phyloP scores from a whole-genome alignment of 257 asterid species.

The Coffea eugenioides region DNA sequence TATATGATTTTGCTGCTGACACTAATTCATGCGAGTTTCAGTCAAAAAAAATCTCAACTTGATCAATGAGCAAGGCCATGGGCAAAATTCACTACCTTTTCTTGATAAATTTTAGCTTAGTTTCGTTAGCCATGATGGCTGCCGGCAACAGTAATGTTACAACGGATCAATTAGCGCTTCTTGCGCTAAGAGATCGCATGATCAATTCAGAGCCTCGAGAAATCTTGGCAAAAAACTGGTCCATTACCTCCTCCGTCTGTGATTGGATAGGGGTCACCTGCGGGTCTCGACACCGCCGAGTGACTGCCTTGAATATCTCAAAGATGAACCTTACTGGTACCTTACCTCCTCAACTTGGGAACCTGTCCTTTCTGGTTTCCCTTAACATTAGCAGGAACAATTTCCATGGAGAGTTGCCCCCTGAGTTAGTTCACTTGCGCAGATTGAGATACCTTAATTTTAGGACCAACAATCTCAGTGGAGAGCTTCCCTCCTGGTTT shows the following conservation, averaged over 20 bases:
- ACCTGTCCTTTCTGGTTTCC: slow-evolving; percentile 24
- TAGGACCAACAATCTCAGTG: neutral
- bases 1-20: too few relatives aligned
- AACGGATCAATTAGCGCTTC: slow-evolving; percentile 15
- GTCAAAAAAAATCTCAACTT: too few relatives aligned
- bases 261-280: slow-evolving; percentile 24
- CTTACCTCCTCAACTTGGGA: slow-evolving; percentile 27
- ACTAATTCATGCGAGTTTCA: too few relatives aligned
- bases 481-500: slow-evolving; percentile 12
- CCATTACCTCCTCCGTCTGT: slow-evolving; percentile 13
- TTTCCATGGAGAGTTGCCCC: slow-evolving; percentile 15
- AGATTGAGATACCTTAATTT: slow-evolving; percentile 5
- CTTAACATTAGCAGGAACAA: slow-evolving; percentile 17
- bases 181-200: slow-evolving; percentile 7
- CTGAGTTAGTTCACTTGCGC: neutral
- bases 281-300: slow-evolving; percentile 18
- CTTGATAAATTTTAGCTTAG: too few relatives aligned
- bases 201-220: slow-evolving; percentile 11
- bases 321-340: slow-evolving; percentile 23
- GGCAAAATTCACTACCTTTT: neutral
- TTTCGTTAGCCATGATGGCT: neutral
- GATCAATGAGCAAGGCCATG: neutral
- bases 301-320: slow-evolving; percentile 14
- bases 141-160: slow-evolving; percentile 1
- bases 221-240: slow-evolving; percentile 18